A percentile compares a stretch with the other conserved stretches of the same genome.
Conservation (phyloP, 768 basidiomycete genomes). For the Suillus plorans region DNA sequence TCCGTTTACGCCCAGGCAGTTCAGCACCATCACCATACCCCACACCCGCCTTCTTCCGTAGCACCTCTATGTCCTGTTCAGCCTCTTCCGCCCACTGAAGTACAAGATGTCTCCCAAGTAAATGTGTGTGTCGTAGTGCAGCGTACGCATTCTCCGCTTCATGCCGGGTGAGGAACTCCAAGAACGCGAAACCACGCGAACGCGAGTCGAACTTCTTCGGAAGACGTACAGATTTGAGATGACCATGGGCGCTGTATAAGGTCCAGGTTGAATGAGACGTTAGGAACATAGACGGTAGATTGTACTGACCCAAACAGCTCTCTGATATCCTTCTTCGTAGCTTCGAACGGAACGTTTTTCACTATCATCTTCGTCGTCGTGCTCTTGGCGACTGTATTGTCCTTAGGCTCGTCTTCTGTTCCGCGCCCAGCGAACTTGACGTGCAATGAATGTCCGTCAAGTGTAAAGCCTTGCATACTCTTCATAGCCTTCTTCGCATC, state of each 20-base stretch:
- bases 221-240: slow-evolving; percentile 90
- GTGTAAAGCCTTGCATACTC: slow-evolving; percentile 75
- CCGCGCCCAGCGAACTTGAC: slow-evolving; percentile 89
- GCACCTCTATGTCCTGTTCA: slow-evolving; percentile 71
- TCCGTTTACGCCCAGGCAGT: slow-evolving; percentile 75
- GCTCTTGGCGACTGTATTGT: slow-evolving; percentile 44
- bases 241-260: slow-evolving; percentile 72
- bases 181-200: slow-evolving; percentile 93
- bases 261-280: slow-evolving; percentile 3
- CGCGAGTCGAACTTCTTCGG: slow-evolving; percentile 90
- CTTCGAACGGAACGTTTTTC: slow-evolving; percentile 98
- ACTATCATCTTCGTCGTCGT: slow-evolving; percentile 93
- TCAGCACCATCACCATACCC: slow-evolving; percentile 69
- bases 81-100: slow-evolving; percentile 91
- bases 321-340: slow-evolving; percentile 87
- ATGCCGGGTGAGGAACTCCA: slow-evolving; percentile 86
- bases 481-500: slow-evolving; percentile 73
- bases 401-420: slow-evolving; percentile 47
- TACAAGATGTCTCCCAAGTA: slow-evolving; percentile 93
- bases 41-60: slow-evolving; percentile 79
- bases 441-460: slow-evolving; percentile 84
- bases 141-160: slow-evolving; percentile 90
- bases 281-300: neutral
- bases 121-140: slow-evolving; percentile 89
- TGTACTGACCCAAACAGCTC: slow-evolving; percentile 82